Base-by-base conservation (phyloP, 2,329 filamentous ascomycete genomes). In the Pochonia chlamydosporia region DNA sequence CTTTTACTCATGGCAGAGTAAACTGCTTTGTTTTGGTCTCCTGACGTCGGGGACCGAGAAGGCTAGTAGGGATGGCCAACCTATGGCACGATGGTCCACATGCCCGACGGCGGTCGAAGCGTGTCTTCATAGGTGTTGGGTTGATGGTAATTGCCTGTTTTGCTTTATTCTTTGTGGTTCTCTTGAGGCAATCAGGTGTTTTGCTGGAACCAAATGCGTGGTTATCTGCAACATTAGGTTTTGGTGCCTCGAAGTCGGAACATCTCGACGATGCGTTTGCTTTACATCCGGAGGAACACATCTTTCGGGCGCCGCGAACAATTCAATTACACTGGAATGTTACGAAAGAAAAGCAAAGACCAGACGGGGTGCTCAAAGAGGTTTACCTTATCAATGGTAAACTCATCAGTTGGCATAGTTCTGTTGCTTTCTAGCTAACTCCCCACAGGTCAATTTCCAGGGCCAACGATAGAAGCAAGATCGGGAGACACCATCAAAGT, bases 401-500 rank as follows among this genome's bases (percentile, higher is more conserved):
- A 4, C 8, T 14, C 30, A 13, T 28, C 9, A 8, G 4, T 11
- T 6, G 9, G 16, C 30, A 9, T 4, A 6, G 26, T 8, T 28
- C 33, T 8, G 20, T n/a, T n/a, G n/a, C n/a, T n/a, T n/a, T n/a
- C n/a, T n/a, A n/a, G n/a, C n/a, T n/a, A 9, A 23, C 43, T 11
- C 3, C 23, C 5, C 18, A 5, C 23, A 51, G 49, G 43, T 23
- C 43, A 49, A 26, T 49, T 51, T 30, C 46, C 46, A 21, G 49
- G 49, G 13, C 49, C 49, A 10, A 51, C 49, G 3, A 49, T 51
- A 3, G 49, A 51, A 39, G 46, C 49, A 13, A 42, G 49, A 28
- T 46, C 49, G 2, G 71, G 70, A 5, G 71, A 73, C 52, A 65
- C 60, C 18, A 52, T 73, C 28, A 56, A 65, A 5, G 63, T 73